Evolutionary conservation across 1,139 yeast species (phyloP).

Genomic region (Pichiaceae sp.): DNA sequence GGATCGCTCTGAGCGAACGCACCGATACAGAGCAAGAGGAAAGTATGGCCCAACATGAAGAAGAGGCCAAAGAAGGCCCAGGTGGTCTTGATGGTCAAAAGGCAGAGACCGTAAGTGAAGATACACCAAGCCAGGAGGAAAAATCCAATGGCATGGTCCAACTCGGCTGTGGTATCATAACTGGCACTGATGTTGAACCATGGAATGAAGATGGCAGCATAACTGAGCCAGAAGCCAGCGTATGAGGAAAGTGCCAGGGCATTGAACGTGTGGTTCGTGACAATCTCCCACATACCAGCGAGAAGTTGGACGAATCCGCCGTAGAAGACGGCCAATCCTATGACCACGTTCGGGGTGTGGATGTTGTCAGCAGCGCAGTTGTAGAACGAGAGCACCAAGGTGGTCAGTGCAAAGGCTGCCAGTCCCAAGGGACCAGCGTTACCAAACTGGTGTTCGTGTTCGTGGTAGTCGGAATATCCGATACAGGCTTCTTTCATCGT

Average conservation of each 20-base stretch:
- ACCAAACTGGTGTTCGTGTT: slow-evolving; percentile 33
- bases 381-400: slow-evolving; percentile 63
- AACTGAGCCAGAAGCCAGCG: slow-evolving; percentile 81
- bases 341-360: slow-evolving; percentile 38
- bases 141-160: slow-evolving; percentile 56
- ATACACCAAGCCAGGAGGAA: slow-evolving; percentile 68
- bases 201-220: slow-evolving; percentile 55
- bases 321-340: slow-evolving; percentile 71
- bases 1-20: slow-evolving; percentile 34
- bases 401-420: slow-evolving; percentile 70
- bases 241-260: slow-evolving; percentile 69
- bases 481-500: not conserved
- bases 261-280: slow-evolving; percentile 75
- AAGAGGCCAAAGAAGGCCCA: slow-evolving; percentile 61
- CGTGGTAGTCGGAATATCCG: not conserved
- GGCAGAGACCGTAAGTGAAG: slow-evolving; percentile 54
- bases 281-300: slow-evolving; percentile 68
- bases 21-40: slow-evolving; percentile 53
- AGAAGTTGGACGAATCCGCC: slow-evolving; percentile 64
- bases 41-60: slow-evolving; percentile 54
- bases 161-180: slow-evolving; percentile 27
- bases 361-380: slow-evolving; percentile 49
- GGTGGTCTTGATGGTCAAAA: slow-evolving; percentile 67
- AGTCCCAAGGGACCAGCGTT: slow-evolving; percentile 84
- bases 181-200: slow-evolving; percentile 60